phyloP scores from a whole-genome alignment of 2,329 filamentous ascomycete species.

The Byssoonygena ceratinophila region DNA sequence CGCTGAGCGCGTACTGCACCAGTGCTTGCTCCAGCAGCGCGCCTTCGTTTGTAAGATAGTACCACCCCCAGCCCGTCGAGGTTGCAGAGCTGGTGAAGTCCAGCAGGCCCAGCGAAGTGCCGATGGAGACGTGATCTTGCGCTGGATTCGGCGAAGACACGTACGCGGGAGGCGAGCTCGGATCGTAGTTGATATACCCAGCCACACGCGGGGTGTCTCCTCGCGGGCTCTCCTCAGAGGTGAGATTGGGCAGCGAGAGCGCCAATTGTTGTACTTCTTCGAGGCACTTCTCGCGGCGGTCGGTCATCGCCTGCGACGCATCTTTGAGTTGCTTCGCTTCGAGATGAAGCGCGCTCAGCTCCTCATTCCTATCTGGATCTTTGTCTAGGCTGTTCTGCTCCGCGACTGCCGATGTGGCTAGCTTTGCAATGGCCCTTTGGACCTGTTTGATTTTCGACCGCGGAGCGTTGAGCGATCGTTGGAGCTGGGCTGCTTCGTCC shows the following conservation, averaged over 20 bases:
- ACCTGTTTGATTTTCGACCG: constrained; percentile 37
- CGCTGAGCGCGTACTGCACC: constrained; percentile 68
- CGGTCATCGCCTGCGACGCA: constrained; percentile 26
- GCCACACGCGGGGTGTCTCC: constrained; percentile 56
- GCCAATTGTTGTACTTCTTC: constrained; percentile 64
- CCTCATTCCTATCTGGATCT: constrained; percentile 11
- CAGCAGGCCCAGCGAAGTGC: constrained; percentile 72
- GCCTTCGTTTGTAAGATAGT: constrained; percentile 85
- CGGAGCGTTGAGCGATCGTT: constrained; percentile 32
- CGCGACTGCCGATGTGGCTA: constrained; percentile 13
- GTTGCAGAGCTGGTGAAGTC: constrained; percentile 74
- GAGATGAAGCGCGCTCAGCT: constrained; percentile 24
- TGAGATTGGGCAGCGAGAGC: constrained; percentile 74
- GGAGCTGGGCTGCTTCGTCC: constrained; percentile 30
- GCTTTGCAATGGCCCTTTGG: constrained; percentile 33
- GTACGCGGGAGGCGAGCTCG: constrained; percentile 32
- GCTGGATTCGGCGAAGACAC: constrained; percentile 15
- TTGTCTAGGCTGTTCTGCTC: constrained; percentile 7
- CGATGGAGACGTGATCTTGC: constrained; percentile 78
- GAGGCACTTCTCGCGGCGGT: constrained; percentile 28
- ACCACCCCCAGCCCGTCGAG: constrained; percentile 95
- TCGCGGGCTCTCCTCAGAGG: constrained; percentile 62
- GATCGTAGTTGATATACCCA: constrained; percentile 68
- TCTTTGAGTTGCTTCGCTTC: constrained; percentile 34
- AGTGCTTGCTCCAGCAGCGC: constrained; percentile 92